A percentile compares a stretch with the other conserved stretches of the same genome.
These are phyloP conservation scores for Penicillium ochrochloron DNA, from an alignment of 495 filamentous ascomycete genomes.

Conservation along the genomic window DNA sequence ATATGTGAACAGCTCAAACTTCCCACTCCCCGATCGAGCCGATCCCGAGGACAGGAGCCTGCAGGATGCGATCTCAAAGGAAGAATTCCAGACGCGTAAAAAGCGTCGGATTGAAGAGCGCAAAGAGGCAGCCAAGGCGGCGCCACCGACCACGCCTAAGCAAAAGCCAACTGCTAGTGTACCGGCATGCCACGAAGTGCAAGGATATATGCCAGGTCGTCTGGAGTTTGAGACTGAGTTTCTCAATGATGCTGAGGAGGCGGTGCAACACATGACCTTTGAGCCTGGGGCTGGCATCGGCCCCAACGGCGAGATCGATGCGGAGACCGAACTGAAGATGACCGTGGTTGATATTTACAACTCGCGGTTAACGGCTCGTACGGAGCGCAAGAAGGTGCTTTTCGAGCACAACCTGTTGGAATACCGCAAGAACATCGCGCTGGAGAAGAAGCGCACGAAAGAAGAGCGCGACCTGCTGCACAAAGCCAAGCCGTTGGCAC, in stretches of 20 bases:
- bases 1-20: slow-evolving; percentile 79
- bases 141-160: slow-evolving; percentile 83
- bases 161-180: slow-evolving; percentile 94
- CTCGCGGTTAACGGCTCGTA: slow-evolving; percentile 83
- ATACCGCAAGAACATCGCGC: slow-evolving; percentile 82
- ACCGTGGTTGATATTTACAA: slow-evolving; percentile 99
- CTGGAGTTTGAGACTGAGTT: slow-evolving; percentile 98
- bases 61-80: slow-evolving; percentile 77
- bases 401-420: slow-evolving; percentile 94
- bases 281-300: slow-evolving; percentile 93
- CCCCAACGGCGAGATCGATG: slow-evolving; percentile 81
- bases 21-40: slow-evolving; percentile 83
- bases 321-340: slow-evolving; percentile 96
- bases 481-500: slow-evolving; percentile 93
- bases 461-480: slow-evolving; percentile 89
- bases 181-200: slow-evolving; percentile 94
- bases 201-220: slow-evolving; percentile 97
- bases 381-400: slow-evolving; percentile 95
- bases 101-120: slow-evolving; percentile 92
- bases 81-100: slow-evolving; percentile 92
- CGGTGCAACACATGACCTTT: slow-evolving; percentile 97
- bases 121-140: slow-evolving; percentile 84
- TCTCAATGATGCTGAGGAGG: slow-evolving; percentile 96
- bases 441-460: slow-evolving; percentile 94
- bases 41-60: slow-evolving; percentile 80